Base-by-base conservation (phyloP, 2,329 filamentous ascomycete species). In the Fusarium setosum region DNA sequence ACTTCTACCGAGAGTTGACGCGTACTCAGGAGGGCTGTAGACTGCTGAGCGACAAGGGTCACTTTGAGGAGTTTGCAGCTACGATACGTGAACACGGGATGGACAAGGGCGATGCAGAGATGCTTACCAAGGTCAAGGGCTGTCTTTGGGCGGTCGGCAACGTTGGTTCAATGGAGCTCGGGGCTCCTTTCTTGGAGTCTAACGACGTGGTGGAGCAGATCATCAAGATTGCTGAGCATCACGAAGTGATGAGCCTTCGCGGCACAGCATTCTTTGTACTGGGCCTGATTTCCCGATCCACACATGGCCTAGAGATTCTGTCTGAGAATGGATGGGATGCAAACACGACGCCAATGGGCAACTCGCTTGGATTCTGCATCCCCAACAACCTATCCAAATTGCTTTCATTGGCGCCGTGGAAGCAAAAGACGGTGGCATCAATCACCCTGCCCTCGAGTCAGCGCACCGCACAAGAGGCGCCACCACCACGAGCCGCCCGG, bases 71-170 rank as follows among this genome's bases (percentile, higher is more conserved):
- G 72, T 99, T 99, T 73, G 92, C 90, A 1, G 85, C 88, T 42
- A 97, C 93, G 1, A 97, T 99, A 67, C 90, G 91, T 47, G 94
- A 98, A 64, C 91, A 94, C 70, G 92, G 91, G 32, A 90, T 94
- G 82, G 91, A 96, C 69, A 90, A 90, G 38, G 91, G 96, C 67
- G 96, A 99, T 71, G 76, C 86, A 1, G 96, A 99, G 77, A 86
- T 91, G 21, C 89, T 98, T 41, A 88, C 93, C 59, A 98, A 97
- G 75, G 93, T 98, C 67, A 99, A 99, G 77, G 96, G 94, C 8
- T 97, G 94, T 75, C 83, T 99, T 45, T 99, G 96, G 96, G 96
- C 96, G 0, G 94, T 99, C 1, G 96, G 96, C 21, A 99, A 99
- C 71, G 95, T 99, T 34, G 96, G 96, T 0, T 97, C 94, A 1